These are phyloP conservation scores for Pythium insidiosum DNA, from an alignment of 352 stramenopile species.

Conservation along the genomic window DNA sequence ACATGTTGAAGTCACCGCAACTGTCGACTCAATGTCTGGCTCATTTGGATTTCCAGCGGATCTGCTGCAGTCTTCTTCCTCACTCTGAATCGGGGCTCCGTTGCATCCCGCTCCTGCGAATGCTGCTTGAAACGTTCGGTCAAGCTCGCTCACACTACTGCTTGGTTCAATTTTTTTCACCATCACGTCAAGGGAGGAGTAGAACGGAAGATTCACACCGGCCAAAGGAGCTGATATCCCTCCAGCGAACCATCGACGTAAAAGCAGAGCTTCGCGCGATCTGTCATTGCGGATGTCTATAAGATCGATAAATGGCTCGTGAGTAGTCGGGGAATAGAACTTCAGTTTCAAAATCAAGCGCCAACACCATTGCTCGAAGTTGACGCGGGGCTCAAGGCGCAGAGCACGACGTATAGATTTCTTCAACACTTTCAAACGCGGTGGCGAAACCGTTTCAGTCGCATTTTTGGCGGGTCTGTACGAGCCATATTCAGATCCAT, in stretches of 20 bases:
- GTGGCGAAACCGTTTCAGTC: conserved; percentile 6
- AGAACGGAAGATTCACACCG: not conserved
- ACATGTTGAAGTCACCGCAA: conserved; percentile 36
- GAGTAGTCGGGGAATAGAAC: conserved; percentile 68
- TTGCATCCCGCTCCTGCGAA: conserved; percentile 14
- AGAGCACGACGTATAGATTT: conserved; percentile 71
- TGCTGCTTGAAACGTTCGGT: conserved; percentile 9
- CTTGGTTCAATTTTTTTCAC: too few relatives aligned
- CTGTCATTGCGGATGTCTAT: conserved; percentile 71
- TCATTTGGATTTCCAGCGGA: conserved; percentile 10
- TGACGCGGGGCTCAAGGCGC: conserved; percentile 50
- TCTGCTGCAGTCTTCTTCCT: conserved; percentile 9
- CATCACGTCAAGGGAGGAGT: not conserved
- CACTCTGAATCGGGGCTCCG: conserved; percentile 15
- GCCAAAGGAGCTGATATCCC: conserved; percentile 9
- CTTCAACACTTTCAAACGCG: conserved; percentile 26
- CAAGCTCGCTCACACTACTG: too few relatives aligned
- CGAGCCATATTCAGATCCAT: conserved; percentile 1
- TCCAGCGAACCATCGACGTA: conserved; percentile 70
- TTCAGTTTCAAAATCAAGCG: conserved; percentile 74
- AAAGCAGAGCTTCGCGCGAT: conserved; percentile 59
- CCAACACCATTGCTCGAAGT: conserved; percentile 84
- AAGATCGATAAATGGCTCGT: conserved; percentile 55
- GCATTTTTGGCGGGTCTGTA: conserved; percentile 5
- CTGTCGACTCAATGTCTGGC: conserved; percentile 11